These are phyloP conservation scores for Phytophthora meadii DNA, from an alignment of 352 stramenopile genomes.

Conservation along the genomic window DNA sequence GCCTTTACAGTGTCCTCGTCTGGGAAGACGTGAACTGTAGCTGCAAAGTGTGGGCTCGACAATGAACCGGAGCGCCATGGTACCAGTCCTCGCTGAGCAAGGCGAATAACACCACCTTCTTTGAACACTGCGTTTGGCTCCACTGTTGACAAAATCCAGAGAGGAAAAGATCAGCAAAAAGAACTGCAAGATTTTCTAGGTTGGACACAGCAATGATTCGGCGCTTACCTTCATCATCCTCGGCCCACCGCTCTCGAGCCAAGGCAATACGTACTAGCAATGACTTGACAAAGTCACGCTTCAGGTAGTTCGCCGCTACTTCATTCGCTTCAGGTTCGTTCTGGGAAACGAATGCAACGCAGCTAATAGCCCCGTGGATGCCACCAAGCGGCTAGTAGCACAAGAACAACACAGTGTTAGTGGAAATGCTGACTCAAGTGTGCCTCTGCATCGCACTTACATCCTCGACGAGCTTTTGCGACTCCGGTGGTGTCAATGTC, in stretches of 20 bases:
- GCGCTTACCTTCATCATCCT: conserved; percentile 43
- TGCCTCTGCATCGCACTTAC: conserved; percentile 16
- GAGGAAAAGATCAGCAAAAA: conserved; percentile 30
- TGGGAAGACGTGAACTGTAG: conserved; percentile 50
- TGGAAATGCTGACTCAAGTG: not conserved
- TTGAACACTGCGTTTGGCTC: conserved; percentile 37
- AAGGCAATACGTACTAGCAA: conserved; percentile 62
- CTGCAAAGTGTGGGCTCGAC: conserved; percentile 43
- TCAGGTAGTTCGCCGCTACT: conserved; percentile 57
- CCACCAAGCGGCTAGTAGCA: conserved; percentile 36
- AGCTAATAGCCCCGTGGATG: conserved; percentile 59
- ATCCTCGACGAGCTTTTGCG: conserved; percentile 24
- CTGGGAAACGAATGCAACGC: conserved; percentile 59
- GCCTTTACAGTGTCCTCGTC: conserved; percentile 50
- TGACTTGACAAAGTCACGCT: conserved; percentile 76
- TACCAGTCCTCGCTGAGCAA: conserved; percentile 56
- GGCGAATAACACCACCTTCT: conserved; percentile 43
- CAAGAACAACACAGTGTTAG: conserved; percentile 12
- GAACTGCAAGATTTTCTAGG: conserved; percentile 14
- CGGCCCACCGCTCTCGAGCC: conserved; percentile 52
- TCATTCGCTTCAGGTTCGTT: conserved; percentile 40
- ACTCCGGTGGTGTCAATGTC: conserved; percentile 17
- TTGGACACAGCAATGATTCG: conserved; percentile 5
- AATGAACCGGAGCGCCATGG: conserved; percentile 39
- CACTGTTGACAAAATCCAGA: conserved; percentile 30